Conservation (phyloP, 2,329 filamentous ascomycete genomes). For the Aspergillus sp. region DNA sequence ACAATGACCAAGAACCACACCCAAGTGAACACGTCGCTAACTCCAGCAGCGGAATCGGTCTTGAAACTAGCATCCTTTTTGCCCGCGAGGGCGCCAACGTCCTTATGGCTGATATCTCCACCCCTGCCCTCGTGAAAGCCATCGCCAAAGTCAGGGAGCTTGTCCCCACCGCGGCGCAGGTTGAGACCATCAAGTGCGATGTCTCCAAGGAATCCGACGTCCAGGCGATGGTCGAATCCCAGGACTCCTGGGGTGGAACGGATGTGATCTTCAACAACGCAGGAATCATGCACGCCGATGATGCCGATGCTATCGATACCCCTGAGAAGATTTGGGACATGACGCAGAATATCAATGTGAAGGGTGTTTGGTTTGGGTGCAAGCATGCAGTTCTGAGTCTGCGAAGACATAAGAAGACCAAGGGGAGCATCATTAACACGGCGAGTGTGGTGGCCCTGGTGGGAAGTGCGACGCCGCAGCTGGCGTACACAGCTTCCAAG, state of each 20-base stretch:
- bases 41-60: constrained; percentile 71
- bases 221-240: constrained; percentile 67
- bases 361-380: constrained; percentile 95
- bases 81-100: constrained; percentile 83
- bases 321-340: constrained; percentile 91
- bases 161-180: constrained; percentile 50
- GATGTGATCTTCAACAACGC: constrained; percentile 88
- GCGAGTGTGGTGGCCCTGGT: constrained; percentile 86
- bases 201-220: constrained; percentile 84
- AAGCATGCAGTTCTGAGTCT: constrained; percentile 87
- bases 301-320: constrained; percentile 77
- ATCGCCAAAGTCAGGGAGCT: constrained; percentile 72
- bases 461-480: constrained; percentile 81
- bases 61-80: constrained; percentile 89
- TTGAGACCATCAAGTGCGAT: constrained; percentile 49
- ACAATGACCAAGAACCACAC: background rate
- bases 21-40: background rate
- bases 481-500: constrained; percentile 93
- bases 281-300: constrained; percentile 88
- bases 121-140: constrained; percentile 73
- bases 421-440: constrained; percentile 86
- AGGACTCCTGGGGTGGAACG: constrained; percentile 82
- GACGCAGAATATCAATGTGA: constrained; percentile 92
- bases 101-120: constrained; percentile 82
- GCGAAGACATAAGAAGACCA: constrained; percentile 74